Base-by-base conservation (phyloP, 129 eudicot genomes). In the Helianthus annuus region DNA sequence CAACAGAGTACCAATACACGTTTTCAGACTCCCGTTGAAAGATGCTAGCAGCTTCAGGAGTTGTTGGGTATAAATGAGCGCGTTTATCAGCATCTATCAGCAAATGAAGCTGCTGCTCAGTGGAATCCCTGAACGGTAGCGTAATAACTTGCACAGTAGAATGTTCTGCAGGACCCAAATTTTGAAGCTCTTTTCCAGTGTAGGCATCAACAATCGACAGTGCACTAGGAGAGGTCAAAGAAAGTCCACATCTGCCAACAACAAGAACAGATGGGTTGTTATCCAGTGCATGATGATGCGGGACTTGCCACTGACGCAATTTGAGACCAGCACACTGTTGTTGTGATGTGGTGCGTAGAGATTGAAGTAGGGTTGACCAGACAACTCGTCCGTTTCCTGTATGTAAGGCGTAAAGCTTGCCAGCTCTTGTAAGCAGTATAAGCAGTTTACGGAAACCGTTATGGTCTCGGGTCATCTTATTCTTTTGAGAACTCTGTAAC, bases 201-300 rank as follows among this genome's bases (percentile, higher is more conserved):
- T 90, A 86, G 14, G 96, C 52, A 53, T 95, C 99, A 64, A 95
- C 84, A 54, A 88, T 48, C 12, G 99, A 91, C 69, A 91, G 69
- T 36, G 93, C 84, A 38, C 87, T 88, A 69, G 94, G 76, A 46
- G 97, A 69, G 66, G 85, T 84, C 19, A 71, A 51, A 59, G 68
- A 72, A 78, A 36, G 73, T 63, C 94, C 97, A 80, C 97, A 95
- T 77, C 87, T 84, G 70, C 99, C 99, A 59, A 89, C 76, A 38
- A 95, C 87, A 66, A 95, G 86, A 71, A 95, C 87, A 42, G 97
- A 86, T 70, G 97, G 99, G 80, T 86, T 86, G 66, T 88, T 86
- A 80, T 95, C 95, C 82, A 95, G 72, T 53, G 94, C 97, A 80
- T 91, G 99, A 77, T 94, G 99, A 77, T 90, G 99, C 15, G 99